phyloP scores from a whole-genome alignment of 192 early-diverging fungal species.

The Coemansia sp. region DNA sequence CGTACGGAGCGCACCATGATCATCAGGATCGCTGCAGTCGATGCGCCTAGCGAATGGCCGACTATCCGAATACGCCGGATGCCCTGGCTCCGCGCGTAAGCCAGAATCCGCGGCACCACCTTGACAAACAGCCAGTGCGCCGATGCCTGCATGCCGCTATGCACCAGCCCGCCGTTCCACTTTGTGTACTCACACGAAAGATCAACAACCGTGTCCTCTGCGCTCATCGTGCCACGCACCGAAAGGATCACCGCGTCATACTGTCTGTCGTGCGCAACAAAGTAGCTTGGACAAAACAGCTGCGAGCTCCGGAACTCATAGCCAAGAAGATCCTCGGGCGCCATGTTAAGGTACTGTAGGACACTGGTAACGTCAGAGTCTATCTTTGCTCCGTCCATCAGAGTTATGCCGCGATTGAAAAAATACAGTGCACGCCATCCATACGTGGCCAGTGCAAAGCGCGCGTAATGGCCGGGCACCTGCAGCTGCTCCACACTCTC shows the following conservation, averaged over 20 bases:
- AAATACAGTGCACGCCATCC: constrained; percentile 75
- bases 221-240: constrained; percentile 73
- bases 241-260: constrained; percentile 65
- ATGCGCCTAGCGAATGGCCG: constrained; percentile 73
- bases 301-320: constrained; percentile 67
- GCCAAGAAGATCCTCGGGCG: constrained; percentile 64
- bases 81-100: constrained; percentile 57
- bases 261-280: constrained; percentile 65
- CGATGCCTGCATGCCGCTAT: constrained; percentile 73
- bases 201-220: constrained; percentile 74
- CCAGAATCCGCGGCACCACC: constrained; percentile 63
- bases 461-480: constrained; percentile 57
- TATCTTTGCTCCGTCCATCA: constrained; percentile 65
- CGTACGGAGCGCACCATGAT: constrained; percentile 69
- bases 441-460: constrained; percentile 65
- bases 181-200: constrained; percentile 75
- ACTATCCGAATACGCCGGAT: constrained; percentile 63
- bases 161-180: constrained; percentile 76
- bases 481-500: constrained; percentile 51
- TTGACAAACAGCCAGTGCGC: constrained; percentile 72
- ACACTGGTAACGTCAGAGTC: constrained; percentile 68
- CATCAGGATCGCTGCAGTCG: constrained; percentile 68
- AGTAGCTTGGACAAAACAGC: constrained; percentile 71
- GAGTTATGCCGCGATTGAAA: constrained; percentile 67
- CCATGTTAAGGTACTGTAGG: constrained; percentile 62